Evolutionary conservation across 1,284 basidiomycete genomes (phyloP).

Genomic region (Taiwanofungus camphoratus): DNA sequence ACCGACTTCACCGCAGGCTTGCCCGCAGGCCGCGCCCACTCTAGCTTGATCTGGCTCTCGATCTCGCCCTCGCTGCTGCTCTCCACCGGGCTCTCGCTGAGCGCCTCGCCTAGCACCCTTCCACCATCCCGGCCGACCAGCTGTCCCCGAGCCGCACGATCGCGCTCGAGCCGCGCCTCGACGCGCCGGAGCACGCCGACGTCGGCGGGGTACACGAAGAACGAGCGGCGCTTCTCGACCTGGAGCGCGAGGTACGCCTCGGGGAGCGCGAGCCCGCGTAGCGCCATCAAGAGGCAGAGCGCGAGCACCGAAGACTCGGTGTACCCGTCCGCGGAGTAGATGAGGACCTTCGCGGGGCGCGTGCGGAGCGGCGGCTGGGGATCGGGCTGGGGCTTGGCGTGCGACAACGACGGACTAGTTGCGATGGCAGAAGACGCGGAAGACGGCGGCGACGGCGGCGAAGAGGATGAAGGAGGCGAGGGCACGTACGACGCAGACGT

Average conservation of each 20-base stretch:
- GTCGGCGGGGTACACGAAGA: slow-evolving; percentile 90
- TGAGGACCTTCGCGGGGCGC: slow-evolving; percentile 63
- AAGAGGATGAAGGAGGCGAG: slow-evolving; percentile 25
- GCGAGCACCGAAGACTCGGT: slow-evolving; percentile 91
- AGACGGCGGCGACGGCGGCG: slow-evolving; percentile 21
- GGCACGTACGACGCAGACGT: slow-evolving; percentile 26
- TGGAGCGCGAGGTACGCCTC: slow-evolving; percentile 89
- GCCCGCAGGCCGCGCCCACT: slow-evolving; percentile 32
- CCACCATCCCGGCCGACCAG: background rate
- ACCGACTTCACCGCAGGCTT: slow-evolving; percentile 46
- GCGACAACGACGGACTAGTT: background rate
- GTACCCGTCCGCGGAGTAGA: slow-evolving; percentile 79
- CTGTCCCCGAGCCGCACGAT: slow-evolving; percentile 18
- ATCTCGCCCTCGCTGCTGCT: background rate
- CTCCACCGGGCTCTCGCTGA: background rate
- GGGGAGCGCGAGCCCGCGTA: slow-evolving; percentile 64
- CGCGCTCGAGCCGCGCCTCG: slow-evolving; percentile 56
- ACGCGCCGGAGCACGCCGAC: slow-evolving; percentile 71
- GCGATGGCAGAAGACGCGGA: slow-evolving; percentile 9
- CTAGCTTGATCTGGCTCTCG: background rate
- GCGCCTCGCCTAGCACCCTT: background rate
- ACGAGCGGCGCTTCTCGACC: slow-evolving; percentile 63
- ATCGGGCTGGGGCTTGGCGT: slow-evolving; percentile 10
- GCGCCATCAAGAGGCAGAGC: slow-evolving; percentile 84
- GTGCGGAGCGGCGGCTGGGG: slow-evolving; percentile 21